Evolutionary conservation across 2,329 filamentous ascomycete species (phyloP).

Genomic region (Botryosphaeria dothidea): DNA sequence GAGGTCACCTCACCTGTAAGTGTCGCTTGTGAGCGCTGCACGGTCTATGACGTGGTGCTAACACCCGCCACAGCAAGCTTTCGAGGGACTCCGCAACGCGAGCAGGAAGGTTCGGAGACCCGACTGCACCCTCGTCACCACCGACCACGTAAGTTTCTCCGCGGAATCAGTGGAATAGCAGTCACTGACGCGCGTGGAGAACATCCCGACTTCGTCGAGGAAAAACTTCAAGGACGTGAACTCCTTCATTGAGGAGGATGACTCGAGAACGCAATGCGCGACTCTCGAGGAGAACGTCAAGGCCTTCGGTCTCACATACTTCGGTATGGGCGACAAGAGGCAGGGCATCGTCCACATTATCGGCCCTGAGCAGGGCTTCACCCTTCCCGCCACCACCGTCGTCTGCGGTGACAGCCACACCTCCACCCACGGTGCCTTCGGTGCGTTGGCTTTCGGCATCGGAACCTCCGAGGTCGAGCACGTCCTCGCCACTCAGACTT

Average conservation of each 20-base stretch:
- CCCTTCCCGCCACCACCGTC: constrained; percentile 91
- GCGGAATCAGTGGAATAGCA: background rate
- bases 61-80: constrained; percentile 71
- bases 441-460: constrained; percentile 92
- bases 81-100: constrained; percentile 91
- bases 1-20: constrained; percentile 95
- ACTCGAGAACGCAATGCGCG: constrained; percentile 89
- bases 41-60: background rate
- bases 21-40: constrained; percentile 20
- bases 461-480: constrained; percentile 98
- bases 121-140: constrained; percentile 94
- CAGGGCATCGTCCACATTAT: constrained; percentile 99
- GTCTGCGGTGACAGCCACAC: constrained; percentile 98
- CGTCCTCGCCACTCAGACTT: constrained; percentile 91
- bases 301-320: constrained; percentile 95
- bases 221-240: constrained; percentile 93
- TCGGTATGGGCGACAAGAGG: constrained; percentile 91
- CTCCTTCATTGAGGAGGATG: constrained; percentile 91
- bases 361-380: constrained; percentile 97
- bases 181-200: constrained; percentile 54
- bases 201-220: constrained; percentile 87
- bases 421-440: constrained; percentile 96
- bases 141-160: constrained; percentile 79
- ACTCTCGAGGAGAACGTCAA: constrained; percentile 98
- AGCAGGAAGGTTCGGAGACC: constrained; percentile 84